These are phyloP conservation scores for Solanum medicagineum DNA, from an alignment of 257 asterid species.

Conservation along the genomic window DNA sequence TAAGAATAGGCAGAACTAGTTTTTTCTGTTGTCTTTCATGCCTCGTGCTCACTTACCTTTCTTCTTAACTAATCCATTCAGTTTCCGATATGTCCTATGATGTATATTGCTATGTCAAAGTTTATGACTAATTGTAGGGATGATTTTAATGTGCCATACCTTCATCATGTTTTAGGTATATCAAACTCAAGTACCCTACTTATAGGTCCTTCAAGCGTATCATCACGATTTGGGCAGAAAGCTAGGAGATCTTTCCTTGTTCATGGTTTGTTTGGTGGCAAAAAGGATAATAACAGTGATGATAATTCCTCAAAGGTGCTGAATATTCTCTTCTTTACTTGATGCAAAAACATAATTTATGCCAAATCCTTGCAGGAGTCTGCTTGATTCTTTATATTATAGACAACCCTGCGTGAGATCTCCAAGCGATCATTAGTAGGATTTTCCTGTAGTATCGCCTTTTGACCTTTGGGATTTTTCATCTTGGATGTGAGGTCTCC, in stretches of 20 bases:
- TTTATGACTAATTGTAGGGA: neutral
- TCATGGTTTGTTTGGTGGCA: conserved; percentile 68
- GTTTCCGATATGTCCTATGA: neutral
- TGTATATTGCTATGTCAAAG: neutral
- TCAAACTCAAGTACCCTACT: neutral
- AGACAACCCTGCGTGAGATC: neutral
- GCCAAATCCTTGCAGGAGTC: neutral
- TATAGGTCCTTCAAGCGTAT: neutral
- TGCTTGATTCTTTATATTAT: neutral
- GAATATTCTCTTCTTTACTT: neutral
- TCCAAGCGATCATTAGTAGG: neutral
- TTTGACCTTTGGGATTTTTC: neutral
- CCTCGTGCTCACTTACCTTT: neutral
- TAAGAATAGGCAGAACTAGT: neutral
- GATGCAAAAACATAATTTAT: neutral
- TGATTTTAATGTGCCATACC: neutral
- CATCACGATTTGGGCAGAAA: neutral
- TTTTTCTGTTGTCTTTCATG: neutral
- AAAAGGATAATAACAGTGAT: conserved; percentile 38
- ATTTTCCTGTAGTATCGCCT: neutral
- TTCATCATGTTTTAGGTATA: neutral
- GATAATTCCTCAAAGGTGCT: conserved; percentile 55
- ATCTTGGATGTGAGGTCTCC: neutral
- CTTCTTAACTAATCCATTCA: neutral
- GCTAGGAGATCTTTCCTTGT: conserved; percentile 19